A percentile compares a stretch with the other conserved stretches of the same genome.
Evolutionary conservation across 441 rosid genomes (phyloP).

Genomic region (Manihot esculenta): DNA sequence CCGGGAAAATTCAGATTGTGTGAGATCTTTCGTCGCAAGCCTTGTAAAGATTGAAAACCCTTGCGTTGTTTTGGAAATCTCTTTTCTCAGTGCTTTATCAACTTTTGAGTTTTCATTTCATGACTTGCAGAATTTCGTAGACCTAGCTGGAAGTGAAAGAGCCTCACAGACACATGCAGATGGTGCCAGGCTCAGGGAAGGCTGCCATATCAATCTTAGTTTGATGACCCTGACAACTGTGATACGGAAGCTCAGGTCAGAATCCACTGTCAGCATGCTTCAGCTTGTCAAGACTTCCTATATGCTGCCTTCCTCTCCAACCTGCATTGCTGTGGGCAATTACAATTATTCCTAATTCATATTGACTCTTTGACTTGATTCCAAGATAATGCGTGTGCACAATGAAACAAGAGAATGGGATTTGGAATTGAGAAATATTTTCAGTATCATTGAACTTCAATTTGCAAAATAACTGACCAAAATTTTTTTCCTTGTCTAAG

Average conservation of each 20-base stretch:
- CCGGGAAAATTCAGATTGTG: conserved; percentile 90
- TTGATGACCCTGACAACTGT: conserved; percentile 98
- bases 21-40: conserved; percentile 93
- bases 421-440: neutral
- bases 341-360: neutral
- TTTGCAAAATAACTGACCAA: neutral
- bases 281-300: neutral
- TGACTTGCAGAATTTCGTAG: conserved; percentile 85
- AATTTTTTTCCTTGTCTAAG: neutral
- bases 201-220: conserved; percentile 98
- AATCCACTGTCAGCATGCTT: conserved; percentile 2
- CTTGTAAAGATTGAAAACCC: conserved; percentile 50
- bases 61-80: conserved; percentile 1
- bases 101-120: conserved; percentile 9
- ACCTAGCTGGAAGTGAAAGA: conserved; percentile 99
- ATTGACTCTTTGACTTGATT: neutral
- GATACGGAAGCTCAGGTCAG: conserved; percentile 92
- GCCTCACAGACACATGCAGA: conserved; percentile 97
- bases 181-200: conserved; percentile 96
- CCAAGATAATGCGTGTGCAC: neutral
- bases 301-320: neutral
- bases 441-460: neutral
- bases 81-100: conserved; percentile 1
- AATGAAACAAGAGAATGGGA: neutral
- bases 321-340: neutral